Conservation (phyloP, 805 yeast genomes). For the Scheffersomyces stipitis region DNA sequence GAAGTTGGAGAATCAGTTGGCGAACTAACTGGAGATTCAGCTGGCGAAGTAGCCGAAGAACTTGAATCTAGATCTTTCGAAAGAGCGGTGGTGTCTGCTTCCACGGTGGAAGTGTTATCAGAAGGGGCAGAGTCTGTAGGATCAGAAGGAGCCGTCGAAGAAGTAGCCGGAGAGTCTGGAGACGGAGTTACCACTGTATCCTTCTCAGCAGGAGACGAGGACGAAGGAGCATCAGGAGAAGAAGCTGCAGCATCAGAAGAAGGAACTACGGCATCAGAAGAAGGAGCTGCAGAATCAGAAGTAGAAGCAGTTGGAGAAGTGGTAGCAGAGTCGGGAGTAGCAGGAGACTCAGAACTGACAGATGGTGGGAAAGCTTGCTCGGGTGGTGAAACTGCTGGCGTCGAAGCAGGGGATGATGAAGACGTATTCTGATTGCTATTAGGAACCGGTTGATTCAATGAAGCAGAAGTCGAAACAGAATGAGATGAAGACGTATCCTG, state of each 20-base stretch:
- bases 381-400: not conserved
- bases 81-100: constrained; percentile 1
- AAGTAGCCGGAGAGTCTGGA: not conserved
- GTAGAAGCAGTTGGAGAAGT: not conserved
- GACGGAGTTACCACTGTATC: not conserved
- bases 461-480: no score
- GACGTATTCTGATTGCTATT: no score
- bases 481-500: no score
- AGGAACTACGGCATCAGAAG: constrained; percentile 1
- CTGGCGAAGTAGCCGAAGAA: no score
- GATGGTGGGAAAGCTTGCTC: not conserved
- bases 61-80: no score
- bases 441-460: no score
- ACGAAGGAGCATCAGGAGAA: not conserved
- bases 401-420: not conserved
- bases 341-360: not conserved
- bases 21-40: no score
- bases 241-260: constrained; percentile 1
- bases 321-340: not conserved
- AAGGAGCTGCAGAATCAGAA: not conserved
- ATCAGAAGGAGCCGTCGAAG: not conserved
- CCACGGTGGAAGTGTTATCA: not conserved
- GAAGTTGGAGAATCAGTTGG: no score
- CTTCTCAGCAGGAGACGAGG: not conserved
- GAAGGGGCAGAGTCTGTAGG: not conserved